A percentile compares a stretch with the other conserved stretches of the same genome.
These are phyloP conservation scores for Phoenix roebelenii DNA, from an alignment of 176 grass and related monocot species.

Conservation along the genomic window DNA sequence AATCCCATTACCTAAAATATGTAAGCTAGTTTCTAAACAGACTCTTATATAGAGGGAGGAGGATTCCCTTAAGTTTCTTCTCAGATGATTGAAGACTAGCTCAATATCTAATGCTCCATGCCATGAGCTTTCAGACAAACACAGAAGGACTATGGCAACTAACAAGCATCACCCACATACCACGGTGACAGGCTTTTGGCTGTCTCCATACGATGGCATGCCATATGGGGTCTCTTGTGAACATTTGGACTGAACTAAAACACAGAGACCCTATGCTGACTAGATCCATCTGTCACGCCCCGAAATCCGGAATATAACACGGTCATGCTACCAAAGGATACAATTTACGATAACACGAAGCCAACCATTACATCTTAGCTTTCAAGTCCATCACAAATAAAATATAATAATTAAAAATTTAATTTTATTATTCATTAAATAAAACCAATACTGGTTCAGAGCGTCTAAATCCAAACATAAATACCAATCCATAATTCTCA, in stretches of 20 bases:
- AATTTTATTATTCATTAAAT: too few relatives aligned
- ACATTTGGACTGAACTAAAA: neutral
- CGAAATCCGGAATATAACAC: too few relatives aligned
- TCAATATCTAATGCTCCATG: neutral
- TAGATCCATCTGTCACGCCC: too few relatives aligned
- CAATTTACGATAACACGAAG: too few relatives aligned
- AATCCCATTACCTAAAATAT: neutral
- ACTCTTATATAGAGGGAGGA: neutral
- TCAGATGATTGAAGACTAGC: neutral
- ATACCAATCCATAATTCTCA: too few relatives aligned
- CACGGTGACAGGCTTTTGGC: slow-evolving; percentile 8
- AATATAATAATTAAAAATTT: too few relatives aligned
- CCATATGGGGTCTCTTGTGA: neutral
- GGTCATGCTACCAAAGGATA: too few relatives aligned
- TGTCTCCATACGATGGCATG: neutral
- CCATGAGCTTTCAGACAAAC: neutral
- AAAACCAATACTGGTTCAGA: too few relatives aligned
- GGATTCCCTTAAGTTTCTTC: neutral
- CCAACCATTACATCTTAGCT: too few relatives aligned
- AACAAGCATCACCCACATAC: neutral
- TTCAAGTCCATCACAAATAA: too few relatives aligned
- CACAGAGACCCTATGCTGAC: neutral
- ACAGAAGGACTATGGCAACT: neutral
- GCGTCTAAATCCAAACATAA: too few relatives aligned
- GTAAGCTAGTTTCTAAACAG: neutral